A percentile compares a stretch with the other conserved stretches of the same genome.
These are phyloP conservation scores for Auriculariales sp. DNA, from an alignment of 768 basidiomycete species.

Conservation along the genomic window DNA sequence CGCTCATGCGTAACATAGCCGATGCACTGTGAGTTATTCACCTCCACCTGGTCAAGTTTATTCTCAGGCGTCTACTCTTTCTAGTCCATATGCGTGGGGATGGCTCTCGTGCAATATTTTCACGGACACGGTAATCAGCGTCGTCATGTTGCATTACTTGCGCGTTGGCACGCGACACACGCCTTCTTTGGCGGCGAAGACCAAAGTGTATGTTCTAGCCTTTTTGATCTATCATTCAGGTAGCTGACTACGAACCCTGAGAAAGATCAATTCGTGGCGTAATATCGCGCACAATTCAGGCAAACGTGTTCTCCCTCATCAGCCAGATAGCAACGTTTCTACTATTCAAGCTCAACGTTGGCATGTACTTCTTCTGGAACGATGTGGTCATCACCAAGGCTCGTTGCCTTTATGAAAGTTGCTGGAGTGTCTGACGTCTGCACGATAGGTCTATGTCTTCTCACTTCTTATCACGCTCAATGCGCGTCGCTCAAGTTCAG, in stretches of 20 bases:
- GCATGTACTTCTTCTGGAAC: slow-evolving; percentile 1
- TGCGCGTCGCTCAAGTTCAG: background rate
- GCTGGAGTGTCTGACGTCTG: no score
- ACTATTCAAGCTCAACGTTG: background rate
- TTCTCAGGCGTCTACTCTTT: no score
- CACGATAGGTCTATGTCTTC: background rate
- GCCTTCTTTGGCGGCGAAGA: no score
- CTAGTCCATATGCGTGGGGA: background rate
- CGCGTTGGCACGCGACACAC: no score
- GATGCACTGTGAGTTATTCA: no score
- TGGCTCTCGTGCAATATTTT: background rate
- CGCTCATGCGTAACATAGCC: background rate
- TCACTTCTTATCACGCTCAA: background rate
- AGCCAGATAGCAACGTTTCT: background rate
- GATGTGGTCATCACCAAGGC: background rate
- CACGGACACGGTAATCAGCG: background rate
- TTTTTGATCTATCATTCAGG: no score
- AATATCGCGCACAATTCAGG: background rate
- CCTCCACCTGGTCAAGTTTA: no score
- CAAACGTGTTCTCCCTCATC: background rate
- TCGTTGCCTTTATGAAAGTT: no score
- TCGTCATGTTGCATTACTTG: background rate
- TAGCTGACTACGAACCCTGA: no score
- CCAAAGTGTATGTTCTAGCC: no score
- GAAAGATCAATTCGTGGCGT: background rate